phyloP scores from a whole-genome alignment of 208 protist species.

The Leishmania tropica region DNA sequence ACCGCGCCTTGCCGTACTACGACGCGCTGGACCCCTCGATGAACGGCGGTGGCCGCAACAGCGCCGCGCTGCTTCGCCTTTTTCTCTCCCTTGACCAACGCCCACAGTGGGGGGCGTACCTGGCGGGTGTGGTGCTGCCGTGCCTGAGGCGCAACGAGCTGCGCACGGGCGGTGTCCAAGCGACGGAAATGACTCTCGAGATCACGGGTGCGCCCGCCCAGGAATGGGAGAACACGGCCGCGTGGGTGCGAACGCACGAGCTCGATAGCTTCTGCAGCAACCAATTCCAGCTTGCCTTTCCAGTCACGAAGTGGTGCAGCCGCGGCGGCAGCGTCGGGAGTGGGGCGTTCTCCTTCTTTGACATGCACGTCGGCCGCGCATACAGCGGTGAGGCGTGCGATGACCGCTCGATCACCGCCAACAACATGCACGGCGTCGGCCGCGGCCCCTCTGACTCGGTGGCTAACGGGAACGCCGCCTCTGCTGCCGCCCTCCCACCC shows the following conservation, averaged over 20 bases:
- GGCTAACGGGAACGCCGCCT: slow-evolving; percentile 6
- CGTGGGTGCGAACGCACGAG: slow-evolving; percentile 93
- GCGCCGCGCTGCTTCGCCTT: slow-evolving; percentile 91
- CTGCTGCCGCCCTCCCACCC: not conserved
- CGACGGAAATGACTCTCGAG: slow-evolving; percentile 90
- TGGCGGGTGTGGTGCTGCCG: slow-evolving; percentile 93
- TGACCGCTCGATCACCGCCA: slow-evolving; percentile 1
- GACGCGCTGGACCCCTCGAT: slow-evolving; percentile 97
- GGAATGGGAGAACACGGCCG: slow-evolving; percentile 95
- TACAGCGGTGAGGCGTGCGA: not conserved
- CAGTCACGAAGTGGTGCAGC: slow-evolving; percentile 31
- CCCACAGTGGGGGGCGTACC: slow-evolving; percentile 92
- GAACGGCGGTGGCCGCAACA: slow-evolving; percentile 91
- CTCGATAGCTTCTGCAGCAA: slow-evolving; percentile 88
- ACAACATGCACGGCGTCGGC: not conserved
- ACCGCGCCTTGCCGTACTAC: slow-evolving; percentile 75
- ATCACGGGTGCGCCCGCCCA: slow-evolving; percentile 73
- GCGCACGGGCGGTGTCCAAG: slow-evolving; percentile 57
- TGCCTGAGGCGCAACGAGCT: slow-evolving; percentile 85
- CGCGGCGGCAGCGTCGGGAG: not conserved
- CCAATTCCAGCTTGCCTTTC: slow-evolving; percentile 92
- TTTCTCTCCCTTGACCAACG: slow-evolving; percentile 95
- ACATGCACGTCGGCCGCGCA: not conserved
- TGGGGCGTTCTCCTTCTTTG: not conserved
- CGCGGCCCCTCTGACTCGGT: not conserved